Percentiles rank a stretch among this genome's conserved stretches.
Conservation (phyloP, 352 stramenopile species). For the Sclerospora graminicola region DNA sequence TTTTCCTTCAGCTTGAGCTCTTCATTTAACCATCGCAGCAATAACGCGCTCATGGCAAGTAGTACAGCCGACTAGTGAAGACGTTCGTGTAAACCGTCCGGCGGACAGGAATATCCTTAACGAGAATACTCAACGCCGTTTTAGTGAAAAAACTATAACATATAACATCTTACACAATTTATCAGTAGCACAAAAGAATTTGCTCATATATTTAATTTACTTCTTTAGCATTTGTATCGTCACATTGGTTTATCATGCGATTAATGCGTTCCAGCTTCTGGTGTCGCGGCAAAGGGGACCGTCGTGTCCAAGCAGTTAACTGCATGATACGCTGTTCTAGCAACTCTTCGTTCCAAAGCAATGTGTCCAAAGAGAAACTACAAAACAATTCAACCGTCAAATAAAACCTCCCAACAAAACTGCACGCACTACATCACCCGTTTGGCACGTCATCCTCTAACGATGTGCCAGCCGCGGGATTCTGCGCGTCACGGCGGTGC, state of each 20-base stretch:
- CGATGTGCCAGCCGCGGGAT: neutral
- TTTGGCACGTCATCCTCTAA: slow-evolving; percentile 16
- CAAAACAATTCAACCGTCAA: neutral
- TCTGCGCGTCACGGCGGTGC: slow-evolving; percentile 18
- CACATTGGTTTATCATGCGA: slow-evolving; percentile 49
- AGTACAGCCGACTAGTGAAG: too few species aligned
- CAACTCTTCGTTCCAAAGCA: slow-evolving; percentile 55
- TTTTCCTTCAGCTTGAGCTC: too few species aligned
- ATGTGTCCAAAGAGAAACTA: slow-evolving; percentile 64
- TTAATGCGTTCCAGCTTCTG: slow-evolving; percentile 66
- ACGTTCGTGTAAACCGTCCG: too few species aligned
- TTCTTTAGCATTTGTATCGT: slow-evolving; percentile 25
- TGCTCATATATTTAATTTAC: too few species aligned
- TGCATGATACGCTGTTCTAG: slow-evolving; percentile 55
- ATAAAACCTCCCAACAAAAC: neutral
- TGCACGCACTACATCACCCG: slow-evolving; percentile 8
- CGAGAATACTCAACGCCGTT: too few species aligned
- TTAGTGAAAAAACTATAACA: too few species aligned
- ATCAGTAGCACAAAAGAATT: too few species aligned
- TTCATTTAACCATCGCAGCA: too few species aligned
- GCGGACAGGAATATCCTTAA: too few species aligned
- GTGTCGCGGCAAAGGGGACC: slow-evolving; percentile 34
- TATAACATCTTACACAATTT: too few species aligned
- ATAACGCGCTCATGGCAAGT: too few species aligned
- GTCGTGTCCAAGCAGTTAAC: slow-evolving; percentile 51